Evolutionary conservation across 108 stramenopile species (phyloP).

Genomic region (Epipyxis sp.): DNA sequence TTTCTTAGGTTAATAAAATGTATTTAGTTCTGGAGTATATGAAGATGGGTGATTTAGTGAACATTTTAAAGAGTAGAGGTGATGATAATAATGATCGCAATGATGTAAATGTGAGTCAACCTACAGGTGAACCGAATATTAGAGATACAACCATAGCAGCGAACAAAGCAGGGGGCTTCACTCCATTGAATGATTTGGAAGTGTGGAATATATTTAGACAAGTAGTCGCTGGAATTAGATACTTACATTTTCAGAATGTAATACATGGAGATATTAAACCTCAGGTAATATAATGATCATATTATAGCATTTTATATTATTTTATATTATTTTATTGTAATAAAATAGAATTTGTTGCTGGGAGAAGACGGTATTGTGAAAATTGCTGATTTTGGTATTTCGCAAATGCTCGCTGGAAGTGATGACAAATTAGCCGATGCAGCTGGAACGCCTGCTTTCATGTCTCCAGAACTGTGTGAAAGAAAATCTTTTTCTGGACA

Average conservation of each 20-base stretch:
- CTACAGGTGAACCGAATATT: too few species aligned
- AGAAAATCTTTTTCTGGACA: slow-evolving; percentile 59
- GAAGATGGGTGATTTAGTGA: slow-evolving; percentile 67
- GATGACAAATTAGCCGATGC: slow-evolving; percentile 39
- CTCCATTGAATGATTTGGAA: slow-evolving; percentile 20
- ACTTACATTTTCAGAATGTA: slow-evolving; percentile 63
- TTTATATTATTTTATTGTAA: too few species aligned
- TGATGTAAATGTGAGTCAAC: too few species aligned
- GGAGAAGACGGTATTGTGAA: slow-evolving; percentile 47
- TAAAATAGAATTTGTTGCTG: slow-evolving; percentile 62
- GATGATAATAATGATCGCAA: background rate
- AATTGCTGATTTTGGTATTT: slow-evolving; percentile 67
- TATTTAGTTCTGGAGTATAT: slow-evolving; percentile 72
- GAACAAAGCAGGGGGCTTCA: background rate
- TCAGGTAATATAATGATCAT: too few species aligned
- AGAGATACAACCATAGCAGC: background rate
- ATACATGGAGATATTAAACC: slow-evolving; percentile 69
- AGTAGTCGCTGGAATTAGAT: slow-evolving; percentile 54
- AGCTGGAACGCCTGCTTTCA: slow-evolving; percentile 68
- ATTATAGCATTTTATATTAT: slow-evolving; percentile 12
- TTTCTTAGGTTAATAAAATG: slow-evolving; percentile 69
- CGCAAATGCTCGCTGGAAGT: slow-evolving; percentile 44
- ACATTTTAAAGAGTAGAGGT: slow-evolving; percentile 38
- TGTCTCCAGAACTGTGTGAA: slow-evolving; percentile 62
- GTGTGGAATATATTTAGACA: slow-evolving; percentile 39